A percentile compares a stretch with the other conserved stretches of the same genome.
Evolutionary conservation across 805 yeast genomes (phyloP).

Genomic region (Myxozyma melibiosi): DNA sequence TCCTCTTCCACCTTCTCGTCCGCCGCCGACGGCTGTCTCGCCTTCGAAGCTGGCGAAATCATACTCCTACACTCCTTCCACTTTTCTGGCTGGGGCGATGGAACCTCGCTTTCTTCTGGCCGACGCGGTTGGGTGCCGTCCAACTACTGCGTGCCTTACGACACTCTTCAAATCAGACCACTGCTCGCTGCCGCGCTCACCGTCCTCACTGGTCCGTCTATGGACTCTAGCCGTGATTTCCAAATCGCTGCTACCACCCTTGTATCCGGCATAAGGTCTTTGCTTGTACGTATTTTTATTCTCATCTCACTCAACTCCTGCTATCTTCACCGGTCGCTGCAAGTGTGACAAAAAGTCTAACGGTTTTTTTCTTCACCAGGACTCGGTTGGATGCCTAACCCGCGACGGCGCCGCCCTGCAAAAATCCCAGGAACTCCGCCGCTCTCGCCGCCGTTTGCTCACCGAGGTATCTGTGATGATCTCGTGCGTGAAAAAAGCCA

Average conservation of each 20-base stretch:
- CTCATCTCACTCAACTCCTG: neutral
- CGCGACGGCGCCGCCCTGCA: constrained; percentile 41
- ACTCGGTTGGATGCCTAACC: constrained; percentile 41
- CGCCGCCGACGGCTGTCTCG: constrained; percentile 4
- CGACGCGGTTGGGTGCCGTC: constrained; percentile 50
- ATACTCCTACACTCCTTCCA: constrained; percentile 45
- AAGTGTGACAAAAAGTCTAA: neutral
- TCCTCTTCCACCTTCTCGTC: neutral
- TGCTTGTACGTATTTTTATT: constrained; percentile 33
- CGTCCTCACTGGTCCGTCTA: constrained; percentile 41
- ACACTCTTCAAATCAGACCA: constrained; percentile 42
- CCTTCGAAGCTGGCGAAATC: constrained; percentile 42
- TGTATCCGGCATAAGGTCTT: constrained; percentile 44
- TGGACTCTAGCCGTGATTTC: constrained; percentile 34
- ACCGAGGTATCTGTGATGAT: constrained; percentile 47
- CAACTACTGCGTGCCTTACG: constrained; percentile 46
- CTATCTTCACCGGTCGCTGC: no score
- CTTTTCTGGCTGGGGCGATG: constrained; percentile 50
- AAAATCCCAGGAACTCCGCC: constrained; percentile 38
- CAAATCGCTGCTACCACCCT: constrained; percentile 45
- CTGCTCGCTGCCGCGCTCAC: constrained; percentile 43
- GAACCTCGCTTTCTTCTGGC: constrained; percentile 42
- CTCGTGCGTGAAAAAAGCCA: constrained; percentile 43
- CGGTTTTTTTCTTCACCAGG: constrained; percentile 11
- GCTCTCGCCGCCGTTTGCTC: constrained; percentile 43